Percentiles rank a stretch among this genome's conserved stretches.
phyloP scores from a whole-genome alignment of 352 stramenopile species.

The Phytophthora aleatoria region DNA sequence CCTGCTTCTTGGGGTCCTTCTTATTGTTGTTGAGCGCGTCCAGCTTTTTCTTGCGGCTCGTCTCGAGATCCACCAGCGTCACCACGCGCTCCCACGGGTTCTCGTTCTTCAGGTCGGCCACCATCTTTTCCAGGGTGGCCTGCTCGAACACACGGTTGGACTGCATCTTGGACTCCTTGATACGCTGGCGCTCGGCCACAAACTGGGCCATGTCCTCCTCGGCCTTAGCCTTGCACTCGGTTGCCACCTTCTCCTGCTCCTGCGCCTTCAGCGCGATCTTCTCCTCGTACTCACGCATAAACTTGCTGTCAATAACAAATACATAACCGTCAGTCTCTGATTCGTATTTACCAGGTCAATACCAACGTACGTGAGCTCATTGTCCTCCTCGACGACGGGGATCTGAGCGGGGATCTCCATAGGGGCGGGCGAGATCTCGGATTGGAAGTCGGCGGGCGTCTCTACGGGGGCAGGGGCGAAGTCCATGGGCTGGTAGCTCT shows the following conservation, averaged over 20 bases:
- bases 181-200: constrained; percentile 76
- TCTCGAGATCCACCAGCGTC: constrained; percentile 92
- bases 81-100: constrained; percentile 95
- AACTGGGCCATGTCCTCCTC: constrained; percentile 83
- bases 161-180: constrained; percentile 91
- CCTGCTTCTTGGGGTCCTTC: constrained; percentile 51
- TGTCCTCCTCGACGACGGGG: constrained; percentile 65
- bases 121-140: constrained; percentile 94
- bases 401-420: constrained; percentile 40
- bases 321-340: neutral
- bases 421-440: constrained; percentile 13
- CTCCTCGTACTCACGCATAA: constrained; percentile 74
- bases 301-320: constrained; percentile 47
- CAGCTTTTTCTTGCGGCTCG: constrained; percentile 74
- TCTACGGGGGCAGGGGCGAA: constrained; percentile 17
- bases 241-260: constrained; percentile 76
- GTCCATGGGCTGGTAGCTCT: constrained; percentile 35
- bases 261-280: constrained; percentile 68
- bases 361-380: constrained; percentile 70
- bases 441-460: constrained; percentile 26
- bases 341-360: neutral
- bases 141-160: constrained; percentile 94
- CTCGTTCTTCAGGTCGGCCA: constrained; percentile 93
- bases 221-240: constrained; percentile 75
- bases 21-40: constrained; percentile 55